Evolutionary conservation across 2,329 filamentous ascomycete genomes (phyloP).

Genomic region (Trichophyton mentagrophytes): DNA sequence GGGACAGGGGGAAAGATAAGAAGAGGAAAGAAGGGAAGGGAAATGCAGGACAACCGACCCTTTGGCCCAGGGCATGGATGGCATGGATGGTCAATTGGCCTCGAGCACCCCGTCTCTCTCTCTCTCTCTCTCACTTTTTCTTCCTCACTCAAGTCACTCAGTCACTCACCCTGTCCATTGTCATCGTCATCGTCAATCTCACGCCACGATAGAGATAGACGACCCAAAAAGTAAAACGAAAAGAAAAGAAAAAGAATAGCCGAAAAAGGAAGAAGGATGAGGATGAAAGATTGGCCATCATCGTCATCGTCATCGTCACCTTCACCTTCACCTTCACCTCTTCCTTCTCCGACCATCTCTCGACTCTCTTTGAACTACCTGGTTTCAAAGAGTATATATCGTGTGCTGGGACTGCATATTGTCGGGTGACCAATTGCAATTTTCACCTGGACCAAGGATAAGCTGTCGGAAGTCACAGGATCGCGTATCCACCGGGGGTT

Average conservation of each 20-base stretch:
- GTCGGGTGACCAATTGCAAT: slow-evolving; percentile 31
- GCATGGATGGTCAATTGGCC: neutral
- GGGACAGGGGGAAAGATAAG: neutral
- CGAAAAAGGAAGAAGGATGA: neutral
- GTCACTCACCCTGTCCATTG: neutral
- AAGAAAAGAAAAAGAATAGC: neutral
- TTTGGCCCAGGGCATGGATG: too few species aligned
- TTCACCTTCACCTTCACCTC: neutral
- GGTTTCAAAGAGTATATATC: neutral
- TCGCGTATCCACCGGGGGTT: neutral
- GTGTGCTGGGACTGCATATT: neutral
- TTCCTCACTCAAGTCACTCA: neutral
- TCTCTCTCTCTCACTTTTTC: neutral
- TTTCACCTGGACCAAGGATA: slow-evolving; percentile 24
- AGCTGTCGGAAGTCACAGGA: slow-evolving; percentile 5
- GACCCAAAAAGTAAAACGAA: neutral
- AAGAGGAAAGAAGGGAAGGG: neutral
- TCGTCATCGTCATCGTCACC: neutral
- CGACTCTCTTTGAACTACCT: neutral
- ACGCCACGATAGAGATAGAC: neutral
- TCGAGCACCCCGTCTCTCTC: neutral
- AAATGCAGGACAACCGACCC: neutral
- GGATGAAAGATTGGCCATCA: neutral
- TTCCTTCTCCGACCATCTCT: neutral
- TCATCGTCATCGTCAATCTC: neutral